Evolutionary conservation across 2,329 filamentous ascomycete species (phyloP), one percentile per base, ranked within the genome.

Genomic region (Thyridium curvatum): DNA sequence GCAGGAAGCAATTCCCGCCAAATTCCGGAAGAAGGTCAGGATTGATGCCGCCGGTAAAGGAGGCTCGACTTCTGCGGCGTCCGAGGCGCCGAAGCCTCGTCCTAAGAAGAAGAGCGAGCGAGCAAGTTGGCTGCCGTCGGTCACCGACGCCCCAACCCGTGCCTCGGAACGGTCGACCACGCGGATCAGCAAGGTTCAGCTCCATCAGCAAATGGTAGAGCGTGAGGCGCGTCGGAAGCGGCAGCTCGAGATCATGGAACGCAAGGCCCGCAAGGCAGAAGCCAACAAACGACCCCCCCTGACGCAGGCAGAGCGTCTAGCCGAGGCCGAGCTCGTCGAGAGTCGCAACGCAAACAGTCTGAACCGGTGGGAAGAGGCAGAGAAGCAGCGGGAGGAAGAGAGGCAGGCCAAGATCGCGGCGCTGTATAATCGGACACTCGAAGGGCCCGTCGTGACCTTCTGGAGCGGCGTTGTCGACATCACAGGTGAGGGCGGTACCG

Each of bases 381-480:
- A 98, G 64, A 89, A 88, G 62, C 81, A 84, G 57, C 80, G 91
- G 42, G 85, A 90, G 48, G 87, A 91, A 52, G 86, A 94, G 54
- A 77, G 91, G 44, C 77, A 80, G 46, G 84, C 82, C 31, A 91
- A 85, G 62, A 70, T 97, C 35, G 89, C 91, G 30, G 93, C 91
- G 12, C 69, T 97, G 50, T 86, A 94, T 52, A 87, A 89, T 57
- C 79, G 90, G 35, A 87, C 85, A 37, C 73, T 97, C 8, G 82
- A 91, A 39, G 93, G 93, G 0, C 88, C 93, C 0, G 87, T 96
- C 10, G 82, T 96, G 32, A 87, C 86, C 3, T 91, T 86, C 60
- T 96, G 90, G 84, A 97, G 90, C 59, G 93, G 91, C n/a, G 77
- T 87, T 46, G 86, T 86, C 28, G 79, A 86, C 51, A 91, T 87